These are phyloP conservation scores for Apium graveolens DNA, from an alignment of 129 eudicot species.

Conservation along the genomic window DNA sequence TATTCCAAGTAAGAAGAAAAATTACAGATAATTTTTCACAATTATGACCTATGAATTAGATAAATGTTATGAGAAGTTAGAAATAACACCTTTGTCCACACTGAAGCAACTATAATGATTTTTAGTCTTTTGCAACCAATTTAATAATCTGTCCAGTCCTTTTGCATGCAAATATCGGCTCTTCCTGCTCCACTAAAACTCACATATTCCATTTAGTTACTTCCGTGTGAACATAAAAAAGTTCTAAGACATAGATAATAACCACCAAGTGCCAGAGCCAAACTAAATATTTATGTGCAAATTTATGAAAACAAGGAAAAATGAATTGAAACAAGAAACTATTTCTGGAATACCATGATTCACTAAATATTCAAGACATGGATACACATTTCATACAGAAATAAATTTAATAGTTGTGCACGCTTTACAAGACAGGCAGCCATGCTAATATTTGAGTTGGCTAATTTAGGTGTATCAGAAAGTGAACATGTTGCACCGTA, in stretches of 20 bases:
- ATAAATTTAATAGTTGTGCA: neutral
- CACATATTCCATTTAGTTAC: conserved; percentile 7
- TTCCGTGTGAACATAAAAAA: neutral
- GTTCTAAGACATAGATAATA: neutral
- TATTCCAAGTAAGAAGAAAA: neutral
- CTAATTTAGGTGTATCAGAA: neutral
- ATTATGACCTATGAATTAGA: neutral
- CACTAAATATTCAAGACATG: neutral
- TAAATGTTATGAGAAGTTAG: neutral
- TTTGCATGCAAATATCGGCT: conserved; percentile 73
- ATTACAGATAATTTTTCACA: neutral
- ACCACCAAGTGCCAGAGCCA: neutral
- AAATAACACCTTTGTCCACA: conserved; percentile 45
- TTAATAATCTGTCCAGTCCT: conserved; percentile 59
- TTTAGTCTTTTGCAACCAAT: conserved; percentile 58
- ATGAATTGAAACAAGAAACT: neutral
- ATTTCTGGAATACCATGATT: neutral
- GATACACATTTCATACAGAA: neutral
- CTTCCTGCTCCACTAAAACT: conserved; percentile 78
- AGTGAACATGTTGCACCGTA: neutral
- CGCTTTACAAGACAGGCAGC: neutral
- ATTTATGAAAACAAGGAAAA: neutral
- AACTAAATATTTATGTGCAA: neutral
- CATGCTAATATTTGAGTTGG: neutral
- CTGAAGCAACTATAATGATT: conserved; percentile 31